Percentiles rank a stretch among this genome's conserved stretches.
These are phyloP conservation scores for Kingdonia uniflora DNA, from an alignment of 164 flowering plant genomes.

Conservation along the genomic window DNA sequence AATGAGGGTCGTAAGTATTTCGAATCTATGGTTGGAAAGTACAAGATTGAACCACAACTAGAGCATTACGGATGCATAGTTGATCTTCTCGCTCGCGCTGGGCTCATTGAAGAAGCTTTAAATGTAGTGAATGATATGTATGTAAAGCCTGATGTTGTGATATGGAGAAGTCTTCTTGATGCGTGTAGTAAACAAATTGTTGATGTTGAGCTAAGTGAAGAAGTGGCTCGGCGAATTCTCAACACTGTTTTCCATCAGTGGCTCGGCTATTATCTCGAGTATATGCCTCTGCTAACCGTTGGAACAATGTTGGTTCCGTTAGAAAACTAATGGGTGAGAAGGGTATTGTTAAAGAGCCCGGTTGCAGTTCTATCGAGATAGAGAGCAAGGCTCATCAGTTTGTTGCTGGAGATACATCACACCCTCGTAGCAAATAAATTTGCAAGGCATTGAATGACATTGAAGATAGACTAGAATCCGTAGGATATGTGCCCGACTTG, in stretches of 20 bases:
- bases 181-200: constrained; percentile 53
- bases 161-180: constrained; percentile 82
- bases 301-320: constrained; percentile 62
- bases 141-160: constrained; percentile 61
- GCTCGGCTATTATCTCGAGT: constrained; percentile 63
- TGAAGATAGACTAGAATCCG: constrained; percentile 27
- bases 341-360: constrained; percentile 66
- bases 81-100: constrained; percentile 65
- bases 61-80: constrained; percentile 84
- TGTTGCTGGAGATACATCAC: constrained; percentile 71
- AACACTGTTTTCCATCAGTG: too few species aligned
- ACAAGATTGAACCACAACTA: constrained; percentile 45
- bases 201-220: constrained; percentile 46
- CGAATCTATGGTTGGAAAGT: constrained; percentile 19
- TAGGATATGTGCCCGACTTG: constrained; percentile 48
- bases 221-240: constrained; percentile 34
- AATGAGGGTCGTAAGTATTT: constrained; percentile 18
- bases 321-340: constrained; percentile 58
- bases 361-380: constrained; percentile 60
- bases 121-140: constrained; percentile 54
- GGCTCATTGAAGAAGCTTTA: constrained; percentile 48
- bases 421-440: constrained; percentile 41
- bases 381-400: constrained; percentile 53
- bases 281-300: constrained; percentile 54
- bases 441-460: constrained; percentile 33